phyloP scores from a whole-genome alignment of 1,284 basidiomycete genomes.

The Moesziomyces sp. region DNA sequence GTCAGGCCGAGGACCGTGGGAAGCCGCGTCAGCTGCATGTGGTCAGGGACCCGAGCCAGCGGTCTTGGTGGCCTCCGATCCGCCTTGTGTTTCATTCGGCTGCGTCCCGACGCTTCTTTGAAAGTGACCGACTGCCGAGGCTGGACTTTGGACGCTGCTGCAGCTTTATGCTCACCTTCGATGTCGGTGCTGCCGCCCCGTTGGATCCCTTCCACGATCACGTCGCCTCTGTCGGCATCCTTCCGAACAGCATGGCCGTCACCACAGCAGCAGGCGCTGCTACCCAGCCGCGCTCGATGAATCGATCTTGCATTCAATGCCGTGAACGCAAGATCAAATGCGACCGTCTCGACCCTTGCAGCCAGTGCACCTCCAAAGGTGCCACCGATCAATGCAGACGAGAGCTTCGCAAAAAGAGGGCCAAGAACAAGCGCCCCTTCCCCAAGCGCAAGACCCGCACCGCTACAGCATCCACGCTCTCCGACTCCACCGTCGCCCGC shows the following conservation, averaged over 20 bases:
- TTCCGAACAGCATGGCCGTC: slow-evolving; percentile 8
- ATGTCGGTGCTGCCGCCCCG: too few relatives aligned
- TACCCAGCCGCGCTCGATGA: slow-evolving; percentile 22
- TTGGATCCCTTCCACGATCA: too few relatives aligned
- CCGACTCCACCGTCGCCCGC: neutral
- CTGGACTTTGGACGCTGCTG: too few relatives aligned
- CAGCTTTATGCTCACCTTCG: too few relatives aligned
- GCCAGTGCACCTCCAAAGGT: slow-evolving; percentile 32
- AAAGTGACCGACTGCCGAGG: too few relatives aligned
- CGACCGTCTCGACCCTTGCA: slow-evolving; percentile 40
- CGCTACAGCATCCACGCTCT: neutral
- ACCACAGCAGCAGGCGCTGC: slow-evolving; percentile 1
- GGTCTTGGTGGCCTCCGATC: too few relatives aligned
- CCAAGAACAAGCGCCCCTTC: slow-evolving; percentile 42
- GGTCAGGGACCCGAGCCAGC: too few relatives aligned
- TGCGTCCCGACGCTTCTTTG: too few relatives aligned
- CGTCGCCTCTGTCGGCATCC: neutral
- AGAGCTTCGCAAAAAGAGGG: slow-evolving; percentile 44
- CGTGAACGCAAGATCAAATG: slow-evolving; percentile 48
- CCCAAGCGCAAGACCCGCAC: slow-evolving; percentile 29
- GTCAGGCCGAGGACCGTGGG: too few relatives aligned
- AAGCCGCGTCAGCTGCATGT: too few relatives aligned
- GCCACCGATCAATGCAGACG: slow-evolving; percentile 26
- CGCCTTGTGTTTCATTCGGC: too few relatives aligned
- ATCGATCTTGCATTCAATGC: slow-evolving; percentile 45